A percentile compares a stretch with the other conserved stretches of the same genome.
Conservation (phyloP, 495 filamentous ascomycete genomes). For the Penicillium daleae region DNA sequence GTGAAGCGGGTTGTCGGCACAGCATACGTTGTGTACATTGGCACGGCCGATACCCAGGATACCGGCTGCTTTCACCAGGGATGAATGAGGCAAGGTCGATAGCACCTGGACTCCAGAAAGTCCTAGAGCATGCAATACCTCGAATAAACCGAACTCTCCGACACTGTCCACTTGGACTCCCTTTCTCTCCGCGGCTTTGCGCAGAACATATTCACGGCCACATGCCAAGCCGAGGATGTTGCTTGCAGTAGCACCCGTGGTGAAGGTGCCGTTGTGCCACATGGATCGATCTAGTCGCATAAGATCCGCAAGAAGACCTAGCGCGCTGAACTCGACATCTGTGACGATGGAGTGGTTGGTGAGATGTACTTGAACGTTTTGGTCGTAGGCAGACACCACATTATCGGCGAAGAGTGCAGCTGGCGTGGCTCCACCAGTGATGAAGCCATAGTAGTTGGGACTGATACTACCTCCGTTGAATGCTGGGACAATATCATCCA, state of each 20-base stretch:
- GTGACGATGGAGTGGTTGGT: conserved; percentile 73
- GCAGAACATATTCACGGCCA: conserved; percentile 69
- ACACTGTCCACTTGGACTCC: conserved; percentile 52
- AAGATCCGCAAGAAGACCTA: conserved; percentile 70
- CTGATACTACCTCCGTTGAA: conserved; percentile 65
- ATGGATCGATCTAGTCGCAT: conserved; percentile 58
- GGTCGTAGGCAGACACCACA: conserved; percentile 75
- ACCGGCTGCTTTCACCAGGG: conserved; percentile 78
- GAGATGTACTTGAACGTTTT: conserved; percentile 86
- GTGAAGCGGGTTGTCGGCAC: conserved; percentile 58
- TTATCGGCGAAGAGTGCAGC: conserved; percentile 85
- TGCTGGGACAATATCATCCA: conserved; percentile 65
- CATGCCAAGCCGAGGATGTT: conserved; percentile 84
- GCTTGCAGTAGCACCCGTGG: conserved; percentile 85
- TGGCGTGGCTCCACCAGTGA: conserved; percentile 80
- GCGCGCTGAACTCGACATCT: conserved; percentile 70
- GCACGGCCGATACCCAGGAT: conserved; percentile 77
- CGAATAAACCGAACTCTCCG: conserved; percentile 69
- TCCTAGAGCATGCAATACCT: conserved; percentile 63
- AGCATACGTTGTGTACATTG: conserved; percentile 63
- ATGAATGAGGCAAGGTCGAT: conserved; percentile 81
- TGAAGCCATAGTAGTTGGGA: conserved; percentile 82
- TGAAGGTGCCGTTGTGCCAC: conserved; percentile 69
- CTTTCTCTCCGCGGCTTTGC: conserved; percentile 40
- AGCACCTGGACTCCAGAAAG: conserved; percentile 73